Conservation (phyloP, 23 red algal genomes). For the Gracilariopsis chorda region DNA sequence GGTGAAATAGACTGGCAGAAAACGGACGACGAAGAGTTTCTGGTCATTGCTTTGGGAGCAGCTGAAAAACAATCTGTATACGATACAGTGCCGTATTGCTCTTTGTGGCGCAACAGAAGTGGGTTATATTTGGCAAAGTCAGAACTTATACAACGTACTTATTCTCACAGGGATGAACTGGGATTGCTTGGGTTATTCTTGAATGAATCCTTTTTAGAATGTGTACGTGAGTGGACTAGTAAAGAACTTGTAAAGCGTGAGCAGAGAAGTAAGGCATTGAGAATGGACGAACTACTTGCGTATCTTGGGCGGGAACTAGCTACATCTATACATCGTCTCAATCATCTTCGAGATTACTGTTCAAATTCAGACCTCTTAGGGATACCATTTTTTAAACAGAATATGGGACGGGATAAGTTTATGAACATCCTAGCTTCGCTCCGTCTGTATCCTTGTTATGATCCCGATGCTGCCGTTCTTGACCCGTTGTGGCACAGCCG, state of each 20-base stretch:
- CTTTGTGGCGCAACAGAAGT: not conserved
- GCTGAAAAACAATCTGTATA: not conserved
- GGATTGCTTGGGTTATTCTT: not conserved
- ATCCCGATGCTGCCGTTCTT: not conserved
- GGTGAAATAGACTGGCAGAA: not conserved
- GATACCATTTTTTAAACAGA: not conserved
- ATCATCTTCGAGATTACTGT: not conserved
- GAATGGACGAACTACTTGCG: not conserved
- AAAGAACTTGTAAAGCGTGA: not conserved
- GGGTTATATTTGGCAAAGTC: not conserved
- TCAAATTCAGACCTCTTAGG: not conserved
- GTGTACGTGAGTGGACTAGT: not conserved
- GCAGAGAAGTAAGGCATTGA: not conserved
- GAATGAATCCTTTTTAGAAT: not conserved
- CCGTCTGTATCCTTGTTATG: not conserved
- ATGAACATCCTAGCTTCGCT: not conserved
- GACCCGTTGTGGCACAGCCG: slow-evolving; percentile 11
- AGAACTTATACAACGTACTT: not conserved
- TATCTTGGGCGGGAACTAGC: not conserved
- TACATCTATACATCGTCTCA: not conserved
- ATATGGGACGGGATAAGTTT: not conserved
- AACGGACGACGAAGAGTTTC: not conserved
- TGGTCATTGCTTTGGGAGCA: not conserved
- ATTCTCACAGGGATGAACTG: not conserved
- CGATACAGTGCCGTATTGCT: not conserved